Evolutionary conservation across 805 yeast species (phyloP).

Genomic region (Barnettozyma populi): DNA sequence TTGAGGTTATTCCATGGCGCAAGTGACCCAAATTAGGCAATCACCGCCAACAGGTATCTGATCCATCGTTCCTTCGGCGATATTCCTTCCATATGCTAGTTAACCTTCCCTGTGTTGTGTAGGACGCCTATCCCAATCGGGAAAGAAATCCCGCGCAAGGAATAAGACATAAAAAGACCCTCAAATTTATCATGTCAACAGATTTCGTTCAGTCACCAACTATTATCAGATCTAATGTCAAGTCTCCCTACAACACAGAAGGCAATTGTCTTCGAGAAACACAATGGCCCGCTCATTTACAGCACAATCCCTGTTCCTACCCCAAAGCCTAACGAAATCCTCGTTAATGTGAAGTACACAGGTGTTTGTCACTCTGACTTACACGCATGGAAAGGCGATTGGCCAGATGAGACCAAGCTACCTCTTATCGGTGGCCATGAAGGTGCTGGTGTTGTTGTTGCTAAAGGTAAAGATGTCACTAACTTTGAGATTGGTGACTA

Average conservation of each 20-base stretch:
- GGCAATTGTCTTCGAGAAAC: slow-evolving; percentile 43
- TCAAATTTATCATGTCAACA: not conserved
- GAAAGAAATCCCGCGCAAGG: not conserved
- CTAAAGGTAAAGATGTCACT: slow-evolving; percentile 48
- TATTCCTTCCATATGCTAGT: too few relatives aligned
- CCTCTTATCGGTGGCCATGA: slow-evolving; percentile 70
- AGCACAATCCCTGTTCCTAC: slow-evolving; percentile 47
- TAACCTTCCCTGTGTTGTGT: too few relatives aligned
- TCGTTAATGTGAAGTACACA: slow-evolving; percentile 52
- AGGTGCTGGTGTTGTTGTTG: slow-evolving; percentile 68
- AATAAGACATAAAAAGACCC: not conserved
- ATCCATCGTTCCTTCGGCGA: too few relatives aligned
- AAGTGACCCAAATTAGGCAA: too few relatives aligned
- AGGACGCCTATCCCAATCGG: not conserved
- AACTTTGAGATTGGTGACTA: slow-evolving; percentile 58
- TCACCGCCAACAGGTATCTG: too few relatives aligned
- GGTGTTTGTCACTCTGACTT: slow-evolving; percentile 66
- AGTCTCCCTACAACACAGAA: slow-evolving; percentile 39
- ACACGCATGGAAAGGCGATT: slow-evolving; percentile 52
- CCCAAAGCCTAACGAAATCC: slow-evolving; percentile 49
- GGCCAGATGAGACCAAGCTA: slow-evolving; percentile 50
- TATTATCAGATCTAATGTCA: not conserved
- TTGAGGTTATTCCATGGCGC: too few relatives aligned
- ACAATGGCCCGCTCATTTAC: slow-evolving; percentile 41
- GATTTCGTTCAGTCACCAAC: not conserved